phyloP scores from a whole-genome alignment of 306 rosid species.

The Pyrus betulifolia region DNA sequence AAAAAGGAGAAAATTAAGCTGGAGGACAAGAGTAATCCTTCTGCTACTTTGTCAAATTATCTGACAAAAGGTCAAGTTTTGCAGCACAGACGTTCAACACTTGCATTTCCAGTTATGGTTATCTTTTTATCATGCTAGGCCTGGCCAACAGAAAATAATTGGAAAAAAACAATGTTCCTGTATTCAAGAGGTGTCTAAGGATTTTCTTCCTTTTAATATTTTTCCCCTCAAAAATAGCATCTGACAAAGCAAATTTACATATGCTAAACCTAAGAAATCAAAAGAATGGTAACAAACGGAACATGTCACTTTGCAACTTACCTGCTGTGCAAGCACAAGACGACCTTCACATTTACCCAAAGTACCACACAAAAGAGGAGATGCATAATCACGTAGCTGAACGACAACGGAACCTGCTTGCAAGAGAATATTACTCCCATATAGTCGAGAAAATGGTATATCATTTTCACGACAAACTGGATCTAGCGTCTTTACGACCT shows the following conservation, averaged over 20 bases:
- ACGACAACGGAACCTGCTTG: conserved; percentile 61
- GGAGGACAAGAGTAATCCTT: background rate
- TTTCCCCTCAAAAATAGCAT: background rate
- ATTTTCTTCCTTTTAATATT: background rate
- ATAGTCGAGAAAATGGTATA: conserved; percentile 85
- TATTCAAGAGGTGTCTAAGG: background rate
- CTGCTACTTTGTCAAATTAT: background rate
- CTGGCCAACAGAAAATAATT: background rate
- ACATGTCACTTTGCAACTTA: conserved; percentile 19
- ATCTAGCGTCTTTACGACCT: conserved; percentile 75
- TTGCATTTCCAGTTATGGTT: background rate
- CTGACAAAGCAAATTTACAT: background rate
- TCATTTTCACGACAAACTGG: conserved; percentile 70
- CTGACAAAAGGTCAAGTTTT: background rate
- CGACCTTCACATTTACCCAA: conserved; percentile 80
- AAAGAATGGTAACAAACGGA: conserved; percentile 3
- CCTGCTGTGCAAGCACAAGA: conserved; percentile 95
- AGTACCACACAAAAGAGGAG: conserved; percentile 79
- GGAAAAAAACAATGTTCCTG: background rate
- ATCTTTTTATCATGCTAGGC: background rate
- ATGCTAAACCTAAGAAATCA: background rate
- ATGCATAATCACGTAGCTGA: conserved; percentile 70
- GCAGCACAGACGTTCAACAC: background rate
- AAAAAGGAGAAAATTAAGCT: background rate
- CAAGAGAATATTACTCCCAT: conserved; percentile 74